Percentiles rank a stretch among this genome's conserved stretches.
Conservation (phyloP, 2,329 filamentous ascomycete species). For the Fusarium sacchari region DNA sequence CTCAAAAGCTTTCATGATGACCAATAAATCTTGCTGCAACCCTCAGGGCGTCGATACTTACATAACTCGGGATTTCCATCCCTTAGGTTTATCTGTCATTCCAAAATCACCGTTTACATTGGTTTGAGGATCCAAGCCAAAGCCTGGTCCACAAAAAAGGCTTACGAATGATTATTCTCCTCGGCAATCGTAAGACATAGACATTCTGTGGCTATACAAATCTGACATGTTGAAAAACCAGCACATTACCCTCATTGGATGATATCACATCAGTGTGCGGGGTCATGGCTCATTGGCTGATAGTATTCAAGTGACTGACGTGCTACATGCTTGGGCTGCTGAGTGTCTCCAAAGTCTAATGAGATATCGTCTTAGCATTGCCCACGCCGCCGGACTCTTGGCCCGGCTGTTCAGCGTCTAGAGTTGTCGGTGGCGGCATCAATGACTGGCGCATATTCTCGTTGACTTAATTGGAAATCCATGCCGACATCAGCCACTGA, state of each 20-base stretch:
- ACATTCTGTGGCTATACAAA: too few relatives aligned
- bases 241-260: accelerated
- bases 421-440: neutral
- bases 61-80: neutral
- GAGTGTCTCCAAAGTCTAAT: too few relatives aligned
- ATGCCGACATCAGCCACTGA: neutral
- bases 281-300: neutral
- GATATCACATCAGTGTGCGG: neutral
- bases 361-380: neutral
- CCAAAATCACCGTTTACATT: neutral
- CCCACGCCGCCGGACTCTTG: neutral
- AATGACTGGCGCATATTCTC: too few relatives aligned
- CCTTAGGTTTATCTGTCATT: too few relatives aligned
- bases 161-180: neutral
- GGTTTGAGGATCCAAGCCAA: accelerated
- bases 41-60: neutral
- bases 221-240: neutral
- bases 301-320: neutral
- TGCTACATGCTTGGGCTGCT: accelerated
- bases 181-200: too few relatives aligned
- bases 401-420: neutral
- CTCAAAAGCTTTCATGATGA: neutral
- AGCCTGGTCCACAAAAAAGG: accelerated
- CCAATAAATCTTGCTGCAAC: accelerated
- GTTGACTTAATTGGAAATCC: accelerated